These are phyloP conservation scores for Candida adriatica DNA, from an alignment of 805 yeast species.

Conservation along the genomic window DNA sequence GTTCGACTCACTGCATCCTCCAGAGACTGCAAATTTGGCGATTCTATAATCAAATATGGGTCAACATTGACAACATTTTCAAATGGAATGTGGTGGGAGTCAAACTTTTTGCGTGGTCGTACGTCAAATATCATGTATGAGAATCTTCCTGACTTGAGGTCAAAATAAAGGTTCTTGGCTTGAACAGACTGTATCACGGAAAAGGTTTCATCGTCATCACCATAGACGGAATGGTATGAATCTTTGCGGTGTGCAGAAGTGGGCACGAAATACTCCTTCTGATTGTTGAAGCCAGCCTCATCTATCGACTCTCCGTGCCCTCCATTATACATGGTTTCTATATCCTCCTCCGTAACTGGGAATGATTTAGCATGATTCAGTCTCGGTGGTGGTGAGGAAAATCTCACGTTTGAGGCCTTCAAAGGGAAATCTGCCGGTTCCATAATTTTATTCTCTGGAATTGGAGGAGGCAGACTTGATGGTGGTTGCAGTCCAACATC, in stretches of 20 bases:
- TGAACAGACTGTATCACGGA: constrained; percentile 42
- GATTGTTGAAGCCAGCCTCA: constrained; percentile 3
- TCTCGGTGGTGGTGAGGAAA: constrained; percentile 8
- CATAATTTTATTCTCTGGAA: constrained; percentile 1
- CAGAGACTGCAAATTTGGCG: constrained; percentile 24
- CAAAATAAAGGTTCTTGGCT: constrained; percentile 32
- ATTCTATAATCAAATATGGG: constrained; percentile 31
- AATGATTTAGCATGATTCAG: constrained; percentile 10
- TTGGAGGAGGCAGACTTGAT: not conserved
- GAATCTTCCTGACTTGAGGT: constrained; percentile 34
- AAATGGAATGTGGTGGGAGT: constrained; percentile 31
- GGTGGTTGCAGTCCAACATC: not conserved
- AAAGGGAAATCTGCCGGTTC: not conserved
- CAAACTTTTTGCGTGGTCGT: constrained; percentile 28
- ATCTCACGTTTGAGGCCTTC: constrained; percentile 3
- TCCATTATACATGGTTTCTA: constrained; percentile 1
- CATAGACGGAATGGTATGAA: constrained; percentile 35
- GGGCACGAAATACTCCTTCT: constrained; percentile 5
- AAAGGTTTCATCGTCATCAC: constrained; percentile 24
- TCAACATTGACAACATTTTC: constrained; percentile 34
- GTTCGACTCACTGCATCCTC: constrained; percentile 12
- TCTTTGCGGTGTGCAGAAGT: constrained; percentile 26
- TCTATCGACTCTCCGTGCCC: not conserved
- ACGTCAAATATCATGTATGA: constrained; percentile 36
- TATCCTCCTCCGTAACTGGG: constrained; percentile 4